Conservation (phyloP, 495 filamentous ascomycete species). For the Saxispiralis lemnorum region DNA sequence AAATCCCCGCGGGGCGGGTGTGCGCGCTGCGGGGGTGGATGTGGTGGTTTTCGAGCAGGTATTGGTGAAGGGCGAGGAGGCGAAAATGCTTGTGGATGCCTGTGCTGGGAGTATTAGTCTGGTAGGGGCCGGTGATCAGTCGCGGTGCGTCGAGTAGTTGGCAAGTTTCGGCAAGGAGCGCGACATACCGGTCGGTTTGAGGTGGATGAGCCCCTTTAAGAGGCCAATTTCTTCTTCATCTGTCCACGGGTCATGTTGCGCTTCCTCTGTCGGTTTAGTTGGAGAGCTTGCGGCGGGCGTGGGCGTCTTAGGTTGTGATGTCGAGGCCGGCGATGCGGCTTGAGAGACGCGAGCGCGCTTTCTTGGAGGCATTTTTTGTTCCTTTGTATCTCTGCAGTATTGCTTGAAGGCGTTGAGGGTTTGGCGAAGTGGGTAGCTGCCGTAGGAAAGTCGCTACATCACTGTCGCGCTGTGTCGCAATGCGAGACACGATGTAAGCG, state of each 20-base stretch:
- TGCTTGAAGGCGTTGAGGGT: too few species aligned
- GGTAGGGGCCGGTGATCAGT: conserved; percentile 1
- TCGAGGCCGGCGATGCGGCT: conserved; percentile 9
- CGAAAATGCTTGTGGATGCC: conserved; percentile 97
- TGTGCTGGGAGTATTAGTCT: conserved; percentile 21
- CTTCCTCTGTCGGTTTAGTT: conserved; percentile 14
- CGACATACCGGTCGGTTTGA: conserved; percentile 72
- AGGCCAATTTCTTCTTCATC: conserved; percentile 85
- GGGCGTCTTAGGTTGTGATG: conserved; percentile 13
- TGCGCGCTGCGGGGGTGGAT: conserved; percentile 46
- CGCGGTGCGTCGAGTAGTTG: background rate
- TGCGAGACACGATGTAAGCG: too few species aligned
- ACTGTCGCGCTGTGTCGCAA: too few species aligned
- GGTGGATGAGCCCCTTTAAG: conserved; percentile 75
- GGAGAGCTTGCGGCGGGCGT: conserved; percentile 4
- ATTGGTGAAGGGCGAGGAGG: conserved; percentile 74
- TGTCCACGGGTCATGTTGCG: conserved; percentile 64
- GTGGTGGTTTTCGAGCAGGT: conserved; percentile 74
- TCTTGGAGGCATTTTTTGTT: conserved; percentile 10
- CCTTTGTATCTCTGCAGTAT: too few species aligned
- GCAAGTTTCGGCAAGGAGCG: background rate
- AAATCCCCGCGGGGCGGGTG: conserved; percentile 77
- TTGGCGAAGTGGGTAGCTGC: too few species aligned
- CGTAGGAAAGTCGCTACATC: too few species aligned
- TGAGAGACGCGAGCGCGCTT: conserved; percentile 8